Conservation (phyloP, 345 rosid species). For the Orychophragmus violaceus region DNA sequence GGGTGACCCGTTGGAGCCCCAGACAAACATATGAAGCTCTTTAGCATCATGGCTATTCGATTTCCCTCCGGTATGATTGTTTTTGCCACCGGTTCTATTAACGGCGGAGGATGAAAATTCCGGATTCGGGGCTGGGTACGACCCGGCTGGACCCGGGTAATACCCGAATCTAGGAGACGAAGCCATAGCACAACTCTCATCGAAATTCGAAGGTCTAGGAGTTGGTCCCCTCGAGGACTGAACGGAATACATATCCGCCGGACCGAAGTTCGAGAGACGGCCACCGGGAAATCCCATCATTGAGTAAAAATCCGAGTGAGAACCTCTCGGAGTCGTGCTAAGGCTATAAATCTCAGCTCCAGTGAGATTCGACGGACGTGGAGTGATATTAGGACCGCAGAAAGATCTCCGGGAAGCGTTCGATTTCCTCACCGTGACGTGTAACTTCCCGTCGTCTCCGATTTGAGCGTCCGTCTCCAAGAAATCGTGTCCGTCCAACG, state of each 20-base stretch:
- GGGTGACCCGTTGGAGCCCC: slow-evolving; percentile 97
- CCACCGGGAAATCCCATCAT: slow-evolving; percentile 83
- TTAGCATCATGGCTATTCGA: slow-evolving; percentile 60
- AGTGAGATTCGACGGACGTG: slow-evolving; percentile 78
- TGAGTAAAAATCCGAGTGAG: slow-evolving; percentile 72
- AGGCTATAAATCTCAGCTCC: slow-evolving; percentile 83
- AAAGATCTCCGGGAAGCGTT: slow-evolving; percentile 72
- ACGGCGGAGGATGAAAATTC: slow-evolving; percentile 54
- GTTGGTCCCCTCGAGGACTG: slow-evolving; percentile 72
- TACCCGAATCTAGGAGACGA: slow-evolving; percentile 77
- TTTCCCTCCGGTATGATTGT: slow-evolving; percentile 29
- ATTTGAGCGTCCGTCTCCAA: slow-evolving; percentile 79
- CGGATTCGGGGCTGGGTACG: slow-evolving; percentile 78
- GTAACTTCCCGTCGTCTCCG: slow-evolving; percentile 82
- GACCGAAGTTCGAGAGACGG: slow-evolving; percentile 76
- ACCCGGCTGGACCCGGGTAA: slow-evolving; percentile 54
- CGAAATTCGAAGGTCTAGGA: slow-evolving; percentile 75
- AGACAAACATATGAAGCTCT: slow-evolving; percentile 90
- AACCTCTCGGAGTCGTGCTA: slow-evolving; percentile 72
- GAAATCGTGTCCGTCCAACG: slow-evolving; percentile 69
- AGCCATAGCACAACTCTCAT: slow-evolving; percentile 57
- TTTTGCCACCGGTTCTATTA: slow-evolving; percentile 19
- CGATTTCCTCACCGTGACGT: slow-evolving; percentile 78
- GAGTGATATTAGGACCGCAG: slow-evolving; percentile 45
- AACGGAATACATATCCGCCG: slow-evolving; percentile 64